Evolutionary conservation across 768 basidiomycete species (phyloP), one percentile per base, ranked within the genome.

Genomic region (Collybiopsis confluens): DNA sequence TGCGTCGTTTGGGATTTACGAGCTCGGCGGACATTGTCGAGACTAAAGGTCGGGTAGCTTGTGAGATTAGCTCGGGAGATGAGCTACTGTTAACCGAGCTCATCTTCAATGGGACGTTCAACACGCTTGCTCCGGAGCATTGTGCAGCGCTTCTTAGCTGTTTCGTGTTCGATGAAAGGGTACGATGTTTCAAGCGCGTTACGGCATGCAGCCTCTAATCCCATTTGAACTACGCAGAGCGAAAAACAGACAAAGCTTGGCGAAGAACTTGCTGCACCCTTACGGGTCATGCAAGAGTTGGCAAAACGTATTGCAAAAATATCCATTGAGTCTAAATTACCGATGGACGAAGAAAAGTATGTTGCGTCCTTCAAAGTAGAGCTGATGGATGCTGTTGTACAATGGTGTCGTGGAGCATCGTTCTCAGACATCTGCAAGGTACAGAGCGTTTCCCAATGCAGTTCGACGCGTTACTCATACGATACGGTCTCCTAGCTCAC

Each of bases 121-220:
- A 97, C 63, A 66, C 89, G 2, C 68, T 99, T 45, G 73, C 79
- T 1, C 96, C 97, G 0, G 95, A 98, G 62, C 92, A 98, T 54
- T 92, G 88, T 63, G 95, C 96, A 0, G 89, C 92, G 2, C 66
- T 99, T n/a, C 73, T 98, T 15, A 96, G 93, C 63, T 98, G 96
- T 65, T 99, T 99, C 65, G 97, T 99, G 30, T 98, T 98, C 69
- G 81, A 86, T 3, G 97, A 99, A 69, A 98, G 98, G 84, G 96
- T 90, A 53, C 9, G 23, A 4, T 11, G 23, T 23, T 15, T n/a
- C n/a, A n/a, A n/a, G n/a, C n/a, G n/a, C n/a, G n/a, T n/a, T n/a
- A n/a, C n/a, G n/a, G n/a, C n/a, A n/a, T n/a, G n/a, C n/a, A n/a
- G n/a, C n/a, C n/a, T n/a, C n/a, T n/a, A n/a, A n/a, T 44, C 21